Evolutionary conservation across 1,284 basidiomycete species (phyloP), one percentile per base, ranked within the genome.

Genomic region (Termitomyces sp.): DNA sequence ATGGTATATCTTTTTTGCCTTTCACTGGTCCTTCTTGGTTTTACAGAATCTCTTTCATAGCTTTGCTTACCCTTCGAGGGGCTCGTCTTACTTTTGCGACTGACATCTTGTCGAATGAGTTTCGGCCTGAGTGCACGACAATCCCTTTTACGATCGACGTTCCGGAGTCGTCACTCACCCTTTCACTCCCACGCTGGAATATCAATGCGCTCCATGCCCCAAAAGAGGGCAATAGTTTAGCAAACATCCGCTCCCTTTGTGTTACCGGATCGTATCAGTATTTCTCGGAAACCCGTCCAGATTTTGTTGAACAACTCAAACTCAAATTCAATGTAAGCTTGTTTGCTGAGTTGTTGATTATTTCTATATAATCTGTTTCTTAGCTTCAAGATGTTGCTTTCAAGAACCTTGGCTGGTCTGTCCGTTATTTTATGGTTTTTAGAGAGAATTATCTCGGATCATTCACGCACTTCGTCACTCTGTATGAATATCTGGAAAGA

Each of bases 361-460:
- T 34, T 8, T 8, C n/a, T 16, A 28, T 14, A 11, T 21, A 52
- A 39, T 42, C 47, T 31, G 49, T 57, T 51, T 46, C 49, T 16
- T 33, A 88, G 84, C 60, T 72, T 5, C 62, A 66, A 14, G 74
- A 83, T 30, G 68, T 88, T 19, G 72, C 80, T 4, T 88, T 86
- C 70, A 90, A 88, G 63, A 74, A 78, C 0, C 72, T 93, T 45
- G 93, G 93, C 16, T 96, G 93, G 92, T 84, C 84, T 0, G 79
- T 94, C 52, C 83, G 93, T 31, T 84, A 92, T 62, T 76, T 94
- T 60, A 88, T 97, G 83, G 83, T 88, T 43, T 64, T 96, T 49
- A 83, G 88, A 50, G 92, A 95, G 61, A 96, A 97, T 66, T 97
- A 97, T 67, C 84, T 96, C 52, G 94, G 94, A 16, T 79, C 81